Evolutionary conservation across 2,329 filamentous ascomycete species (phyloP), one percentile per base, ranked within the genome.

Genomic region (Ophiostoma himal-ulmi): DNA sequence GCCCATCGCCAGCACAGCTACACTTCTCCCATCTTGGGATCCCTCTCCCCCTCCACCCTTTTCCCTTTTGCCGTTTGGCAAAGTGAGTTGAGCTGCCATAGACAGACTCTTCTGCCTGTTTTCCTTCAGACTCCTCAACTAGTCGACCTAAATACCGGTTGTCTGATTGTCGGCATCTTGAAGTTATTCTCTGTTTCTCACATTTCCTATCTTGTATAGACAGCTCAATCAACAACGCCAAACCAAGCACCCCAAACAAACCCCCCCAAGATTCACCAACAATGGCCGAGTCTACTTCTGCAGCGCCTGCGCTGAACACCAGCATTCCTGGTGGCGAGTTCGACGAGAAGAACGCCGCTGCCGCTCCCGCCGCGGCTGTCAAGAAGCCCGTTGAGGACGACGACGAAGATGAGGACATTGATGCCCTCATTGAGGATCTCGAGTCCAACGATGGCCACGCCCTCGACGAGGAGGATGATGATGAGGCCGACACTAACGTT

Each of bases 381-480:
- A 77, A 79, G 72, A 80, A 81, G 76, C 76, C 77, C 72, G 82
- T 81, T 76, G 82, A 80, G 62, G 86, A 85, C 39, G 88, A 89
- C 6, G 89, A 92, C 67, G 90, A 93, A 30, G 90, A 93, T 76
- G 91, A 93, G 82, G 90, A 94, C 78, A 93, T 96, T 75, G 91
- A 96, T 78, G 88, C 89, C 77, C 85, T 96, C 77, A 96, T 96
- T 75, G 91, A 93, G 79, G 92, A 95, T 76, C 89, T 96, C 75
- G 91, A 95, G 82, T 93, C 89, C 60, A 84, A 92, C 76, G 92
- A 95, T 79, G 91, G 89, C 70, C 87, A 89, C 75, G 84, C 86
- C 71, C 82, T 83, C 39, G 83, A 89, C 36, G 88, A 90, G 69
- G 82, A 84, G 22, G 88, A 91, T 70, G 82, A 84, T n/a, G 88